A percentile compares a stretch with the other conserved stretches of the same genome.
Conservation (phyloP, 352 stramenopile species). For the Globisporangium rhizosaccharum region DNA sequence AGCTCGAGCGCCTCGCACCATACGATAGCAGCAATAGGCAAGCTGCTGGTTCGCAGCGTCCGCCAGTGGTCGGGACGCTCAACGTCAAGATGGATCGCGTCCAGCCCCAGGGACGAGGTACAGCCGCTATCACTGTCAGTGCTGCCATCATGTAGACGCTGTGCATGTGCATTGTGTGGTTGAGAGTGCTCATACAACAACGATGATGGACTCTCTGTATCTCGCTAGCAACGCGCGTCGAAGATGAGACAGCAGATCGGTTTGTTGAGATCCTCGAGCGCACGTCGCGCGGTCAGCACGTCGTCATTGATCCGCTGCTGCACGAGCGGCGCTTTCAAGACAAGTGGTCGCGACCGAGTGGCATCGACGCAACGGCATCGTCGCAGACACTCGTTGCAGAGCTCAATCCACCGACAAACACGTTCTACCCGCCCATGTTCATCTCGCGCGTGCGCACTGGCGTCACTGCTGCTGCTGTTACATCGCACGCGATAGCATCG, state of each 20-base stretch:
- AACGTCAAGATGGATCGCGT: conserved; percentile 32
- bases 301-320: conserved; percentile 51
- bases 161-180: neutral
- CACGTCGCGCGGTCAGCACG: conserved; percentile 37
- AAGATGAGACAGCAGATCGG: conserved; percentile 26
- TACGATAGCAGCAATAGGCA: neutral
- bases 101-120: conserved; percentile 21
- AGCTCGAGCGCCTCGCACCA: conserved; percentile 6
- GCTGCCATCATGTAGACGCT: neutral
- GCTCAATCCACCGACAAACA: conserved; percentile 42
- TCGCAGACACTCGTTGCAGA: conserved; percentile 29
- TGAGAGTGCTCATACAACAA: neutral
- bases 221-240: conserved; percentile 5
- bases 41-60: too few species aligned
- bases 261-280: conserved; percentile 64
- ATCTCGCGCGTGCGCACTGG: conserved; percentile 34
- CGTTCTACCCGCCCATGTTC: conserved; percentile 48
- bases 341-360: conserved; percentile 38
- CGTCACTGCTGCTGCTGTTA: neutral
- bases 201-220: neutral
- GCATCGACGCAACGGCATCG: conserved; percentile 21
- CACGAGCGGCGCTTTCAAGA: conserved; percentile 52
- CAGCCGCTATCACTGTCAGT: neutral
- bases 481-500: neutral
- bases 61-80: conserved; percentile 7